Conservation (phyloP, 2,329 filamentous ascomycete species). For the Zasmidium angulare region DNA sequence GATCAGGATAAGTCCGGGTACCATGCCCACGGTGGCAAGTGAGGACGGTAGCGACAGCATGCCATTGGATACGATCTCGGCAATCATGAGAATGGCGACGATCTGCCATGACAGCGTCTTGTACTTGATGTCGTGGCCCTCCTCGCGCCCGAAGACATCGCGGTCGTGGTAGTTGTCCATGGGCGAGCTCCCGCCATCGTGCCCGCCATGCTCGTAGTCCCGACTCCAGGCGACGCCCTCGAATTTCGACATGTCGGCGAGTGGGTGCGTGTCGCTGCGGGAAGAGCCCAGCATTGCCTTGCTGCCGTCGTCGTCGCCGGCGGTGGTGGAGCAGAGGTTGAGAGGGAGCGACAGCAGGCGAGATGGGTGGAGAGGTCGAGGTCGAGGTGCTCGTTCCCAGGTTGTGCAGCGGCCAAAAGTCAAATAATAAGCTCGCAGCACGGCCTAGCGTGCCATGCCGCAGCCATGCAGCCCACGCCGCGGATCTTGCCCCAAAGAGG, state of each 20-base stretch:
- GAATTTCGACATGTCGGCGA: slow-evolving; percentile 7
- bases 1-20: slow-evolving; percentile 54
- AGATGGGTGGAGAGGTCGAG: background rate
- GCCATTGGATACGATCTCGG: slow-evolving; percentile 53
- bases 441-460: background rate
- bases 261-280: background rate
- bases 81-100: slow-evolving; percentile 56
- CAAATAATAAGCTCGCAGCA: background rate
- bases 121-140: slow-evolving; percentile 50
- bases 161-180: slow-evolving; percentile 3
- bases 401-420: background rate
- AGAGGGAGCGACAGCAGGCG: too few relatives aligned
- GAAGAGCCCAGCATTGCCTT: slow-evolving; percentile 4
- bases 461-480: background rate
- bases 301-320: background rate
- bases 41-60: slow-evolving; percentile 56
- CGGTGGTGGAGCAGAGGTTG: background rate
- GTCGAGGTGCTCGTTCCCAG: too few relatives aligned
- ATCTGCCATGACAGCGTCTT: slow-evolving; percentile 55
- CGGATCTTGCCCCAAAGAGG: background rate
- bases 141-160: slow-evolving; percentile 46
- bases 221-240: slow-evolving; percentile 1
- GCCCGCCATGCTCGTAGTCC: background rate
- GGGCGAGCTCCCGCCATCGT: background rate
- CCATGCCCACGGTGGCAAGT: slow-evolving; percentile 53